These are phyloP conservation scores for Schizosaccharomyces osmophilus DNA, from an alignment of 805 yeast genomes.

Conservation along the genomic window DNA sequence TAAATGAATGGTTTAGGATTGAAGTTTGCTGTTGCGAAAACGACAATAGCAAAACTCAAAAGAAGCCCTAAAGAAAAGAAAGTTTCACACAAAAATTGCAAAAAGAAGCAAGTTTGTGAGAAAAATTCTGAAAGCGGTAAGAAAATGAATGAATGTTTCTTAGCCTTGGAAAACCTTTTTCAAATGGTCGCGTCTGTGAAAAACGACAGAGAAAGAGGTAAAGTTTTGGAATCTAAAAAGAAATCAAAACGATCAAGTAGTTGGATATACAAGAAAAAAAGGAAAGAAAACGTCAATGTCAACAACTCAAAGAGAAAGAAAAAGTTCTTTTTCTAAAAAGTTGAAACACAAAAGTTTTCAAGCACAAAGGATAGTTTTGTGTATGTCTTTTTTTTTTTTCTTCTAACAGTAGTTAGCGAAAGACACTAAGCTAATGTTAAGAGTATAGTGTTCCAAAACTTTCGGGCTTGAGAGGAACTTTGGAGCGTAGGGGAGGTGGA, in stretches of 20 bases:
- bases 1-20: no score
- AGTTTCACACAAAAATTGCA: no score
- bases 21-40: no score
- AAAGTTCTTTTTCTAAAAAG: not conserved
- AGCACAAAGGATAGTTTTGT: no score
- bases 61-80: no score
- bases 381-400: not conserved
- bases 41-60: no score
- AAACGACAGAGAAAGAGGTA: not conserved
- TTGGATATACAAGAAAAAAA: not conserved
- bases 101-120: no score
- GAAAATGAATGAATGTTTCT: no score
- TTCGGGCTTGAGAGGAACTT: not conserved
- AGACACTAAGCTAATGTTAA: not conserved
- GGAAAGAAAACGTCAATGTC: not conserved
- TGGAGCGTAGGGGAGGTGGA: not conserved
- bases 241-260: not conserved
- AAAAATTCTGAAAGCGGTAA: no score
- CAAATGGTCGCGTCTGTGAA: not conserved
- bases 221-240: not conserved
- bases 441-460: not conserved
- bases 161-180: no score
- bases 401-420: not conserved
- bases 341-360: no score
- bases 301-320: not conserved